Conservation (phyloP, 2,329 filamentous ascomycete genomes). For the Sordariomycetes sp. region DNA sequence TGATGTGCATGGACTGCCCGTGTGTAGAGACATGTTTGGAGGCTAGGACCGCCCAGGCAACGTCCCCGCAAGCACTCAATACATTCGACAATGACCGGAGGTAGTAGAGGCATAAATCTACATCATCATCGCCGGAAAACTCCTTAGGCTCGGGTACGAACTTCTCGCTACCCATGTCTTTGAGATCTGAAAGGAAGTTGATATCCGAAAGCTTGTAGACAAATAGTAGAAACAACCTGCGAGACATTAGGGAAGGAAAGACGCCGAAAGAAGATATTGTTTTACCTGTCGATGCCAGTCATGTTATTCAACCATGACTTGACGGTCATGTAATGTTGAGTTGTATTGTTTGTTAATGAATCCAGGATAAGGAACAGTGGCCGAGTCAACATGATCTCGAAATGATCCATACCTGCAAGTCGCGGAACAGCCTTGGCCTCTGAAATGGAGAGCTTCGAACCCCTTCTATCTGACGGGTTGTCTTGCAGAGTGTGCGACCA, state of each 20-base stretch:
- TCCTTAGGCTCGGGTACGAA: constrained; percentile 7
- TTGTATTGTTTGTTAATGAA: constrained; percentile 60
- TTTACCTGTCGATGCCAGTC: constrained; percentile 53
- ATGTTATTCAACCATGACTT: constrained; percentile 71
- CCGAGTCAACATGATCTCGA: constrained; percentile 66
- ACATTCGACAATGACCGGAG: constrained; percentile 67
- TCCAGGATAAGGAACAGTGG: constrained; percentile 79
- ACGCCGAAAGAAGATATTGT: constrained; percentile 4
- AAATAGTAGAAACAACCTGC: constrained; percentile 52
- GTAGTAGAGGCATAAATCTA: constrained; percentile 71
- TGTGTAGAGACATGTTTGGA: constrained; percentile 36
- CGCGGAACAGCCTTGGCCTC: constrained; percentile 25
- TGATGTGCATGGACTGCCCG: constrained; percentile 22
- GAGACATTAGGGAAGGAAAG: neutral
- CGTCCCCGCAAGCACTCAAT: constrained; percentile 55
- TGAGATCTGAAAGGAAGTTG: constrained; percentile 32
- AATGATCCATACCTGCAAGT: constrained; percentile 49
- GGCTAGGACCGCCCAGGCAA: constrained; percentile 62
- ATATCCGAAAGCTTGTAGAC: constrained; percentile 48
- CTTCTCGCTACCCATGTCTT: constrained; percentile 4
- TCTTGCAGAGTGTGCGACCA: constrained; percentile 75
- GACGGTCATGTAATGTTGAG: constrained; percentile 66
- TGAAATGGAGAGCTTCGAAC: constrained; percentile 31
- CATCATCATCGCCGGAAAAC: constrained; percentile 52
- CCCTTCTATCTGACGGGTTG: constrained; percentile 41